Conservation (phyloP, 805 yeast genomes). For the Starmerella khaoyaiensis region DNA sequence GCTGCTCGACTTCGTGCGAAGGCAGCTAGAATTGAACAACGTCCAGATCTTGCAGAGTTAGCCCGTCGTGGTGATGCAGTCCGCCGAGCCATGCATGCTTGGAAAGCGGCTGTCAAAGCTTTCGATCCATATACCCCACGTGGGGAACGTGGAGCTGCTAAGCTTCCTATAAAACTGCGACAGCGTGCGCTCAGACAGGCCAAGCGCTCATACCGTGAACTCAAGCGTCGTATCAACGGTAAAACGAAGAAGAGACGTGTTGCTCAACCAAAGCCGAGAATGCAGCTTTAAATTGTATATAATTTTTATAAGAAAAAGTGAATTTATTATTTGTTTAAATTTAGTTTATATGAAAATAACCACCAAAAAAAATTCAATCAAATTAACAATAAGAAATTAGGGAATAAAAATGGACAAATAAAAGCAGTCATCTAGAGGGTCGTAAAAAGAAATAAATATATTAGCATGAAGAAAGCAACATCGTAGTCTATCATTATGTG, state of each 20-base stretch:
- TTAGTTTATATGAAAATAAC: neutral
- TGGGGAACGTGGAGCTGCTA: slow-evolving; percentile 24
- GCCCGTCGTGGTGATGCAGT: slow-evolving; percentile 17
- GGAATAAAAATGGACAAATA: slow-evolving; percentile 1
- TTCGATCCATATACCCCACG: slow-evolving; percentile 23
- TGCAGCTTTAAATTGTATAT: slow-evolving; percentile 28
- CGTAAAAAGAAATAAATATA: slow-evolving; percentile 26
- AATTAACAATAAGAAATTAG: neutral
- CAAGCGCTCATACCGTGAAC: slow-evolving; percentile 22
- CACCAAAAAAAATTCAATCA: neutral
- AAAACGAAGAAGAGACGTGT: slow-evolving; percentile 22
- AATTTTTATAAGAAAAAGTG: no score
- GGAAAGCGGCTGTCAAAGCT: slow-evolving; percentile 17
- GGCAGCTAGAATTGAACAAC: slow-evolving; percentile 13
- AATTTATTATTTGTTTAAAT: neutral
- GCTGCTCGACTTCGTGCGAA: slow-evolving; percentile 12
- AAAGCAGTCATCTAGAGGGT: neutral
- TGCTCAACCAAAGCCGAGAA: slow-evolving; percentile 19
- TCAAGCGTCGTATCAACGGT: slow-evolving; percentile 21
- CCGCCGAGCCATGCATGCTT: slow-evolving; percentile 17
- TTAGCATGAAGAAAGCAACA: no score
- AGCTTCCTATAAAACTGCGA: slow-evolving; percentile 24
- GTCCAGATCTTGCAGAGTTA: slow-evolving; percentile 21
- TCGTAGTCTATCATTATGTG: slow-evolving; percentile 32
- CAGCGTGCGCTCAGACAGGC: slow-evolving; percentile 22